Evolutionary conservation across 768 basidiomycete genomes (phyloP).

Genomic region (Lentinula guzmanii): DNA sequence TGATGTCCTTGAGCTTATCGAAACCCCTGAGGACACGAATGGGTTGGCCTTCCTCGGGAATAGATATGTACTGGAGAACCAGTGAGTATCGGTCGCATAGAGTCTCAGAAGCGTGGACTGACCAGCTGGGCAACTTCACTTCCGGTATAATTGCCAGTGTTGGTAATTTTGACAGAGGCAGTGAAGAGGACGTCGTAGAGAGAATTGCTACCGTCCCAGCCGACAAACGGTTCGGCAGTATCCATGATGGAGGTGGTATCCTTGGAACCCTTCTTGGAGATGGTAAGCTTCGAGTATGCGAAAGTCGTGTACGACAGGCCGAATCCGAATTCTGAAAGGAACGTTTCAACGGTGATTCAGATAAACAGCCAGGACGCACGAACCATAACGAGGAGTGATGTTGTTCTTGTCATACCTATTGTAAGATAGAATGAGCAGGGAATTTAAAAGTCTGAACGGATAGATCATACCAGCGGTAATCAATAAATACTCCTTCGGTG

Average conservation of each 20-base stretch:
- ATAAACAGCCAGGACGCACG: background rate
- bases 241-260: background rate
- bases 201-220: background rate
- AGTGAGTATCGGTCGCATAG: background rate
- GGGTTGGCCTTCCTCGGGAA: conserved; percentile 12
- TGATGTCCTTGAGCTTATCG: conserved; percentile 10
- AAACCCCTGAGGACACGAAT: conserved; percentile 20
- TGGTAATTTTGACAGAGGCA: background rate
- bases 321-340: conserved; percentile 35
- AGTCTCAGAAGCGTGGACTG: background rate
- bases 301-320: conserved; percentile 48
- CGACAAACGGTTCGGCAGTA: background rate
- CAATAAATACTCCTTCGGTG: conserved; percentile 8
- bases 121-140: conserved; percentile 22
- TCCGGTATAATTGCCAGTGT: conserved; percentile 10
- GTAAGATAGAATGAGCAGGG: background rate
- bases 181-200: conserved; percentile 3
- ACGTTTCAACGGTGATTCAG: background rate
- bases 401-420: conserved; percentile 17
- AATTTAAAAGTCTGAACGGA: background rate
- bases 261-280: background rate
- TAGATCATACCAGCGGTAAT: conserved; percentile 25
- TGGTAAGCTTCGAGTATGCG: conserved; percentile 28
- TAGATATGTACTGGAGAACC: conserved; percentile 11
- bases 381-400: conserved; percentile 19